Evolutionary conservation across 768 basidiomycete species (phyloP), one percentile per base, ranked within the genome.

Genomic region (Amanita polypyramis): DNA sequence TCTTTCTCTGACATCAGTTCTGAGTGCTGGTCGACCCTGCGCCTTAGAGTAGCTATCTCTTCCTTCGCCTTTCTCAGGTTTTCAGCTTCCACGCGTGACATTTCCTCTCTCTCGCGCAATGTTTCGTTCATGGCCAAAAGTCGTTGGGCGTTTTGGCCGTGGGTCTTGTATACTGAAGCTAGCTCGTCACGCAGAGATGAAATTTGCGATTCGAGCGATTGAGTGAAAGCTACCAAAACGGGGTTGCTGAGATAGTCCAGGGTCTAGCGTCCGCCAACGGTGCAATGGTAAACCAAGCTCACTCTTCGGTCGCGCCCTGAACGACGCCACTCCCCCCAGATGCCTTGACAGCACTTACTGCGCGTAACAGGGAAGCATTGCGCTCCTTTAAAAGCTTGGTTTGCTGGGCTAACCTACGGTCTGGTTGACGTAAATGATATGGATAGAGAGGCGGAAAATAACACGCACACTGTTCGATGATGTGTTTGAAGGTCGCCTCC

Each of bases 61-160:
- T 93, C 89, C 52, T 78, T 73, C 11, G 82, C 63, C 56, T 84
- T 85, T 51, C 92, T 70, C 21, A 93, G 68, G 55, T 76, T 80
- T 60, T 96, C 93, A 2, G 84, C 74, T 51, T 94, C 83, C 34
- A 86, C 73, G 51, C 92, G 76, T 3, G 85, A 79, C 29, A 85
- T 62, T 54, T 97, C 94, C 59, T 97, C 94, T 64, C 92, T 85
- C 63, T 94, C 93, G 43, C 92, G 81, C 6, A 98, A 73, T 1
- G 90, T 91, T 64, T 99, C 96, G 52, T 90, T 94, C 83, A 99
- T 91, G 3, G 86, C 77, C 11, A 99, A 73, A 6, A 95, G 76
- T 33, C 92, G 78, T 62, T 96, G 94, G 1, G 93, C 88, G 63
- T 96, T 95, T 66, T 95, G 91, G 3, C 90, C 88, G 53, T 98